Base-by-base conservation (phyloP, 2,329 filamentous ascomycete genomes). In the Ophiocordyceps sinensis region DNA sequence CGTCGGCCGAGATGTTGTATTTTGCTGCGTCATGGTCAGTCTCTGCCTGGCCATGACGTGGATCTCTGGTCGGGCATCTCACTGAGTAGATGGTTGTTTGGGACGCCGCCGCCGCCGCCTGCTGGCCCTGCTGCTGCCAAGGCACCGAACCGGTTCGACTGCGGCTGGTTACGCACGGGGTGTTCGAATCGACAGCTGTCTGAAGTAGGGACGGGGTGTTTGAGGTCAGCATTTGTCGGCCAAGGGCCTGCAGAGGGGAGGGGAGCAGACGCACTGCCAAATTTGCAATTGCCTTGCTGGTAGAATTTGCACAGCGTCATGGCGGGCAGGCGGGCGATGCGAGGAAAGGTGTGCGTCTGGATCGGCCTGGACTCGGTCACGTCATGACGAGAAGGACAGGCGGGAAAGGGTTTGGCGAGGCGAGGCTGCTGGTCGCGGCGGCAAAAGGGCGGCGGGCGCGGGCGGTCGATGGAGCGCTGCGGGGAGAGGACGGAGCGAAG, bases 131-230 rank as follows among this genome's bases (percentile, higher is more conserved):
- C 53, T 28, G 55, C 58, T 36, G 58, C 56, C 28, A 77, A 54
- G 17, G 67, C 65, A 42, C 70, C 70, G 49, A 82, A 85, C 15
- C 77, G 71, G 51, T 80, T 81, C 45, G 51, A 19, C 26, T 23
- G 54, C 29, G 50, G 40, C 46, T 60, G 56, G 40, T 58, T 63
- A 36, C 58, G 55, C 43, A 50, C 52, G 44, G 61, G 69, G 49
- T 77, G 72, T 42, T 77, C 72, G 51, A 68, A 73, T 42, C 68
- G 63, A 52, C 74, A 78, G 38, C 53, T 63, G 37, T 62, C 74
- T 77, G 29, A 9, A 19, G 19, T 19, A 19, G 19, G 19, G 19
- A 19, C 19, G 28, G 26, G 31, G 17, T 17, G 37, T n/a, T 19
- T 14, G 23, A 36, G 30, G 23, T 14, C 3, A 30, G 41, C 26